Percentiles rank a stretch among this genome's conserved stretches.
phyloP scores from a whole-genome alignment of 148 eudicot genomes.

The Rheum nobile region DNA sequence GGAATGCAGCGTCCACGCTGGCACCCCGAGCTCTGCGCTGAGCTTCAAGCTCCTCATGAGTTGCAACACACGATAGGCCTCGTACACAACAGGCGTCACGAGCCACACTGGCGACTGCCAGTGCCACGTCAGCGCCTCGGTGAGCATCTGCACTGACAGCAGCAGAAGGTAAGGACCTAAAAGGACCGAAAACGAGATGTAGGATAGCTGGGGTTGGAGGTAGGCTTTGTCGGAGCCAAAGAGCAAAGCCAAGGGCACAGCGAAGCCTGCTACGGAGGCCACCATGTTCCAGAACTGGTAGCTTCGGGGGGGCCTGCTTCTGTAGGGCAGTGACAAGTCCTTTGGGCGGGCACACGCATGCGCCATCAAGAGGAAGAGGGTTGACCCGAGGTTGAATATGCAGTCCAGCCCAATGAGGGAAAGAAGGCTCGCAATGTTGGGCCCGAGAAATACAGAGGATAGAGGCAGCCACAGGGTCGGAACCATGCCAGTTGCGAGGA shows the following conservation, averaged over 20 bases:
- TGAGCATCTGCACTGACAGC: constrained; percentile 67
- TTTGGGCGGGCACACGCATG: constrained; percentile 68
- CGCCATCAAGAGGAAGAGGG: constrained; percentile 88
- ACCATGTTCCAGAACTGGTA: constrained; percentile 80
- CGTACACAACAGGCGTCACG: constrained; percentile 79
- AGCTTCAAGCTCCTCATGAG: constrained; percentile 96
- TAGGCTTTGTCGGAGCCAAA: constrained; percentile 53
- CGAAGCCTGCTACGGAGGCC: constrained; percentile 51
- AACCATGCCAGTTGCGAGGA: constrained; percentile 79
- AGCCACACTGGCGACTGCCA: constrained; percentile 98
- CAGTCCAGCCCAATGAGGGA: constrained; percentile 82
- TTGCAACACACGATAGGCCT: constrained; percentile 78
- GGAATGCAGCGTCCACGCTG: constrained; percentile 62
- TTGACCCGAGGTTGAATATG: constrained; percentile 85
- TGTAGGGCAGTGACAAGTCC: constrained; percentile 23
- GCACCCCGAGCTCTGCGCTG: constrained; percentile 65
- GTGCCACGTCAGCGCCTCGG: constrained; percentile 88
- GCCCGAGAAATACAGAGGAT: constrained; percentile 83
- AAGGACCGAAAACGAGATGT: constrained; percentile 53
- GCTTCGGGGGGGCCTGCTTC: constrained; percentile 53
- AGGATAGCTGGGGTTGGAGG: constrained; percentile 58
- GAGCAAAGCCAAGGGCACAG: constrained; percentile 45
- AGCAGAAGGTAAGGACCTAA: constrained; percentile 87
- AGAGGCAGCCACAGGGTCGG: constrained; percentile 91
- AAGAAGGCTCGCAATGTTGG: constrained; percentile 84